Conservation (phyloP, 2,329 filamentous ascomycete genomes). For the Penicillium sp. region DNA sequence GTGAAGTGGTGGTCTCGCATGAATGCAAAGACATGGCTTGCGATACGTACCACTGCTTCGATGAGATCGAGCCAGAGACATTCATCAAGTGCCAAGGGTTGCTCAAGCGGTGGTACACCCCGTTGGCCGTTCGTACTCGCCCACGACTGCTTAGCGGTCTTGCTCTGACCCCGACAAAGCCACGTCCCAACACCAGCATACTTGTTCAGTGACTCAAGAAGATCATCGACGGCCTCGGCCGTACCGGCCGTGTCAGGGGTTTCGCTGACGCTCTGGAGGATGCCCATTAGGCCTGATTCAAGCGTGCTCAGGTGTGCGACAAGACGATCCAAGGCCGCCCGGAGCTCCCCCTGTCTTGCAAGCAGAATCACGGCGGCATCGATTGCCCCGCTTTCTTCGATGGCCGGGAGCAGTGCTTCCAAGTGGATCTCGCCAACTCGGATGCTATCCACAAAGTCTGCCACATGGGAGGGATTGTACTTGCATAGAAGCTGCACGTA, state of each 20-base stretch:
- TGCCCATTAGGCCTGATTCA: slow-evolving; percentile 70
- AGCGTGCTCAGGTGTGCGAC: slow-evolving; percentile 76
- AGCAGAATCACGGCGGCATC: slow-evolving; percentile 91
- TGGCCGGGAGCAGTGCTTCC: slow-evolving; percentile 75
- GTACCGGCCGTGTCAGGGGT: slow-evolving; percentile 57
- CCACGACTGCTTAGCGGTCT: slow-evolving; percentile 48
- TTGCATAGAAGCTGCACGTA: slow-evolving; percentile 91
- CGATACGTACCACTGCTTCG: slow-evolving; percentile 61
- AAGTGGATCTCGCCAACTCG: slow-evolving; percentile 75
- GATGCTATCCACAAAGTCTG: slow-evolving; percentile 74
- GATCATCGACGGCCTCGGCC: slow-evolving; percentile 66
- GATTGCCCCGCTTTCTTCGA: slow-evolving; percentile 85
- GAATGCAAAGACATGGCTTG: slow-evolving; percentile 60
- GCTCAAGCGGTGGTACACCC: slow-evolving; percentile 49
- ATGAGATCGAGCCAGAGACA: slow-evolving; percentile 65
- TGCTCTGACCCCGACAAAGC: slow-evolving; percentile 85
- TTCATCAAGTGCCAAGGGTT: slow-evolving; percentile 60
- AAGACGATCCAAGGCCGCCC: slow-evolving; percentile 78
- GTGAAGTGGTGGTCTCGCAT: slow-evolving; percentile 43
- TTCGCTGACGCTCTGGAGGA: slow-evolving; percentile 62
- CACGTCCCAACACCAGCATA: slow-evolving; percentile 92
- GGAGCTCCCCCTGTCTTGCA: slow-evolving; percentile 79
- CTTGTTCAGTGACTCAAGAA: slow-evolving; percentile 77
- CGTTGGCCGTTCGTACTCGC: slow-evolving; percentile 35
- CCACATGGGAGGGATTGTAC: slow-evolving; percentile 77